Base-by-base conservation (phyloP, 768 basidiomycete genomes). In the Lactarius evosmus region DNA sequence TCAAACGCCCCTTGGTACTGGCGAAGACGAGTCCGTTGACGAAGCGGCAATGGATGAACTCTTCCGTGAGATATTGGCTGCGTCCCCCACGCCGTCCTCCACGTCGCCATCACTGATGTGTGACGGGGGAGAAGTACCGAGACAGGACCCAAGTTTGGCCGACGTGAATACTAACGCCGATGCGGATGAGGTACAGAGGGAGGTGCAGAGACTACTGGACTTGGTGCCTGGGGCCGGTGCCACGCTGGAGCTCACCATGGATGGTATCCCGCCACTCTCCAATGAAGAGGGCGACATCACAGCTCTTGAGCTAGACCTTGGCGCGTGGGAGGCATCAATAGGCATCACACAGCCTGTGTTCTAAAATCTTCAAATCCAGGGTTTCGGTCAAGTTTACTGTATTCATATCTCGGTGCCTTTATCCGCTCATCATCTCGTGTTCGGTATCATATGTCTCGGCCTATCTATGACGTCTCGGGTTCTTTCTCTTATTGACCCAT, bases 51-150 rank as follows among this genome's bases (percentile, higher is more conserved):
- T 88, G 84, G 86, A 89, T 69, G 79, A 80, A 69, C 78, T 89
- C 74, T 79, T 88, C 79, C 80, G 83, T 66, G 85, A 89, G 75
- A 87, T 89, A 75, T 81, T 88, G 77, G 81, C 80, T 71, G 75
- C 81, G 66, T 80, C 83, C 52, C 73, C 75, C 63, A 61, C 72
- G 63, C 64, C 70, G 60, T 62, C 74, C 72, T 59, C 75, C 71
- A 61, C 75, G 67, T 60, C 74, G 74, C 69, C 76, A 69, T 71
- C 75, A 68, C 51, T 67, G 71, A 70, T 60, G 50, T 66, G 60
- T 58, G 66, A 68, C 33, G 69, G 64, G 65, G 63, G 44, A 61
- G 73, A 67, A 60, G 70, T 62, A 62, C 67, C 65, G 69, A 68
- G 68, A 62, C 67, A 65, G 63, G 67, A 51, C 33, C 55, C 56